Percentiles rank a stretch among this genome's conserved stretches.
These are phyloP conservation scores for Ogataea ramenticola DNA, from an alignment of 805 yeast genomes.

Conservation along the genomic window DNA sequence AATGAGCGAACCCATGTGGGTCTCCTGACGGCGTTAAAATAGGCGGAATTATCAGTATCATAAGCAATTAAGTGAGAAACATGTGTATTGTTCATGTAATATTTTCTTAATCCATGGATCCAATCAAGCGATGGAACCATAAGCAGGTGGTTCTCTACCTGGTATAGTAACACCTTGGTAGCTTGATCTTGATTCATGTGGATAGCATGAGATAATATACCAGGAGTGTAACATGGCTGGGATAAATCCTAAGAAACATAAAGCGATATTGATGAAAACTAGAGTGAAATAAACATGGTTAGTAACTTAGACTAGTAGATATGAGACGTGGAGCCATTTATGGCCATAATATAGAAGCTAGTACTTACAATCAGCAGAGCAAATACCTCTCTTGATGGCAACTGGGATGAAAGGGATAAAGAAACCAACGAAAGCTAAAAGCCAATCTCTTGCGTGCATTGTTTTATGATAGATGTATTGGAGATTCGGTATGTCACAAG, in stretches of 20 bases:
- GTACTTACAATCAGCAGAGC: slow-evolving; percentile 45
- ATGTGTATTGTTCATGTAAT: no score
- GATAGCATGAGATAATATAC: slow-evolving; percentile 72
- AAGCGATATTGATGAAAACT: slow-evolving; percentile 54
- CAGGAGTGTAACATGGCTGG: slow-evolving; percentile 77
- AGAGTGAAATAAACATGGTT: neutral
- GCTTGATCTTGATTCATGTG: slow-evolving; percentile 28
- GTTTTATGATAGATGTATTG: neutral
- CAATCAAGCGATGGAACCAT: slow-evolving; percentile 21
- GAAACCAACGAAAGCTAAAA: slow-evolving; percentile 58
- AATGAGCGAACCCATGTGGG: neutral
- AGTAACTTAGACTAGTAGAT: no score
- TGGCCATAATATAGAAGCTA: no score
- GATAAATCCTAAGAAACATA: slow-evolving; percentile 62
- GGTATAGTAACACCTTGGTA: slow-evolving; percentile 28
- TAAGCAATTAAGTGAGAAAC: no score
- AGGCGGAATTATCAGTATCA: no score
- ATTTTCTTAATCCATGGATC: no score
- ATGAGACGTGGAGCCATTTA: no score
- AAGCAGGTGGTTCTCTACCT: slow-evolving; percentile 26
- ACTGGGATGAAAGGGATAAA: slow-evolving; percentile 72
- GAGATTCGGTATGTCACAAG: no score
- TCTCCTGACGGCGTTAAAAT: neutral
- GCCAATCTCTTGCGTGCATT: slow-evolving; percentile 39
- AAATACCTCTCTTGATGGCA: slow-evolving; percentile 55